Evolutionary conservation across 805 yeast species (phyloP).

Genomic region (Candida methanosorbosa): DNA sequence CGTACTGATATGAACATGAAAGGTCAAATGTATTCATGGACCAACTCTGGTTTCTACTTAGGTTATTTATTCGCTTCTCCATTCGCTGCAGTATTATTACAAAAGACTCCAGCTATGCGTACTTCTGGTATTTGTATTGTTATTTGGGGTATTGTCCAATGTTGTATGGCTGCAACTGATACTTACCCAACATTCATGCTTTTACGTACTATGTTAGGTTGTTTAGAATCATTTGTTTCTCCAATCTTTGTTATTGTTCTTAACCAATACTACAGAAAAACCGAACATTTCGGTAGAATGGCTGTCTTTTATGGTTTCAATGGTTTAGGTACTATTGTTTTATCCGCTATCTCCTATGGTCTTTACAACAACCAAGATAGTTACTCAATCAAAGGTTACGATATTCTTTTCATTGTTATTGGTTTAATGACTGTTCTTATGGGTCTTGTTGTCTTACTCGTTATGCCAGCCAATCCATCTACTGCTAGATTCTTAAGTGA

Average conservation of each 20-base stretch:
- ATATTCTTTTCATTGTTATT: constrained; percentile 42
- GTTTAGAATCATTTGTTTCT: constrained; percentile 32
- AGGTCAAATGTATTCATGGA: constrained; percentile 26
- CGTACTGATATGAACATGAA: constrained; percentile 36
- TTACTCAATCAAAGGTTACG: background rate
- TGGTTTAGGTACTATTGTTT: constrained; percentile 12
- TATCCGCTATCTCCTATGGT: constrained; percentile 11
- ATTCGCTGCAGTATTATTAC: constrained; percentile 36
- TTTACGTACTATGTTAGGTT: constrained; percentile 33
- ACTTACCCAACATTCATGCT: constrained; percentile 32
- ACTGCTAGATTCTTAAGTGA: constrained; percentile 19
- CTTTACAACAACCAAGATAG: constrained; percentile 29
- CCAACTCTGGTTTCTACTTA: constrained; percentile 28
- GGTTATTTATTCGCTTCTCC: constrained; percentile 48
- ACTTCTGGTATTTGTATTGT: constrained; percentile 37
- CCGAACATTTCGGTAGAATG: constrained; percentile 13
- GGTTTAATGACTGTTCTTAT: constrained; percentile 48
- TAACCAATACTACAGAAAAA: constrained; percentile 19
- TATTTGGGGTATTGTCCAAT: constrained; percentile 50
- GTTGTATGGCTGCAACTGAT: constrained; percentile 38
- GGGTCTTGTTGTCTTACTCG: constrained; percentile 47
- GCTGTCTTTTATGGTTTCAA: constrained; percentile 30
- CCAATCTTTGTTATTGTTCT: constrained; percentile 22
- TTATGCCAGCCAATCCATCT: constrained; percentile 54
- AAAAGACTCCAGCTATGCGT: constrained; percentile 47